Percentiles rank a stretch among this genome's conserved stretches.
phyloP scores from a whole-genome alignment of 148 eudicot species.

The Chenopodium quinoa region DNA sequence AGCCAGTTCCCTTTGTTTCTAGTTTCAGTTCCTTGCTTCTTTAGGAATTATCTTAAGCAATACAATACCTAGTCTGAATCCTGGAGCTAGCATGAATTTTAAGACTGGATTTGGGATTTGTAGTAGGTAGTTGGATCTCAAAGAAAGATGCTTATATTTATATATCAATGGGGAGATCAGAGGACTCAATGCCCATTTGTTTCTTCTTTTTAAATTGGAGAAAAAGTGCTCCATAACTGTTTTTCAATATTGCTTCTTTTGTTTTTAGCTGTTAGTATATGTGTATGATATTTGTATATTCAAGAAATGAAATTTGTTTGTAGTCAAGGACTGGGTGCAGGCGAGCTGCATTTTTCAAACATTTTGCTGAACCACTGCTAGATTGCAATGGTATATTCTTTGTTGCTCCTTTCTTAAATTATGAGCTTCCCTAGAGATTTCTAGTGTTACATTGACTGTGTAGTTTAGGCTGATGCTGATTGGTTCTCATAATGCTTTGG shows the following conservation, averaged over 20 bases:
- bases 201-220: not conserved
- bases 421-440: not conserved
- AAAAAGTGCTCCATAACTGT: not conserved
- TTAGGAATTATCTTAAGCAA: not conserved
- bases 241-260: no score
- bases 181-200: not conserved
- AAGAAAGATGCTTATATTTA: not conserved
- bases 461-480: constrained; percentile 9
- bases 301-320: constrained; percentile 5
- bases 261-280: not conserved
- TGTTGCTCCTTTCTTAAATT: not conserved
- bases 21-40: not conserved
- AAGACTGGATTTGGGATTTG: not conserved
- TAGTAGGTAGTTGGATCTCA: not conserved
- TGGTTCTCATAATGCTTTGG: not conserved
- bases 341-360: constrained; percentile 81
- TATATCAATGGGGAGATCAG: not conserved
- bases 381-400: constrained; percentile 75
- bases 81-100: no score
- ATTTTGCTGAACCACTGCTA: constrained; percentile 89
- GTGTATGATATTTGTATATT: not conserved
- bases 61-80: not conserved
- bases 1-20: not conserved
- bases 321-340: constrained; percentile 84
- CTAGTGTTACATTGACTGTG: constrained; percentile 2